Evolutionary conservation across 2,329 filamentous ascomycete species (phyloP).

Genomic region (Cladobotryum protrusum): DNA sequence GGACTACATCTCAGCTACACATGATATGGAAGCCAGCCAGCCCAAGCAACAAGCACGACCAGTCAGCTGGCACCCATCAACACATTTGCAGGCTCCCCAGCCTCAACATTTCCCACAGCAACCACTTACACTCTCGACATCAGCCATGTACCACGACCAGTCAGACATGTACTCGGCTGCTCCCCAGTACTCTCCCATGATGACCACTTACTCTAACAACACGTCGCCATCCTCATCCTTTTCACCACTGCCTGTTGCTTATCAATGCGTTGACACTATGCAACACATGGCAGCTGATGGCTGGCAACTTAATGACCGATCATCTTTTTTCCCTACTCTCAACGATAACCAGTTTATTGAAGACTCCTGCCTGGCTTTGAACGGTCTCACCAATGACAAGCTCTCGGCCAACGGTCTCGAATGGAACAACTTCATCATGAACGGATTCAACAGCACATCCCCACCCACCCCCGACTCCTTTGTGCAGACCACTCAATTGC

Average conservation of each 20-base stretch:
- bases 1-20: slow-evolving; percentile 24
- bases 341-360: slow-evolving; percentile 15
- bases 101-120: slow-evolving; percentile 34
- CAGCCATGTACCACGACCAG: slow-evolving; percentile 32
- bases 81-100: slow-evolving; percentile 38
- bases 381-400: slow-evolving; percentile 12
- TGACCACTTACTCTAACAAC: slow-evolving; percentile 50
- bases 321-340: slow-evolving; percentile 22
- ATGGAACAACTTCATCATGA: slow-evolving; percentile 43
- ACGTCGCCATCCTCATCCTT: slow-evolving; percentile 50
- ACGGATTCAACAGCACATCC: slow-evolving; percentile 42
- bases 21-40: slow-evolving; percentile 10
- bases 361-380: slow-evolving; percentile 28
- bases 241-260: slow-evolving; percentile 48
- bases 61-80: slow-evolving; percentile 70
- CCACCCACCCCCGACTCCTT: slow-evolving; percentile 57
- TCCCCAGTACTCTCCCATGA: slow-evolving; percentile 45
- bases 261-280: slow-evolving; percentile 31
- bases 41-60: slow-evolving; percentile 45
- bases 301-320: slow-evolving; percentile 30
- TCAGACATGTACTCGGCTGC: slow-evolving; percentile 36
- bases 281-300: slow-evolving; percentile 35
- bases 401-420: slow-evolving; percentile 19
- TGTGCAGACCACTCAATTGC: slow-evolving; percentile 41
- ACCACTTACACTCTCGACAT: slow-evolving; percentile 30